A percentile compares a stretch with the other conserved stretches of the same genome.
phyloP scores from a whole-genome alignment of 495 filamentous ascomycete species.

The Symbiotaphrina buchneri region DNA sequence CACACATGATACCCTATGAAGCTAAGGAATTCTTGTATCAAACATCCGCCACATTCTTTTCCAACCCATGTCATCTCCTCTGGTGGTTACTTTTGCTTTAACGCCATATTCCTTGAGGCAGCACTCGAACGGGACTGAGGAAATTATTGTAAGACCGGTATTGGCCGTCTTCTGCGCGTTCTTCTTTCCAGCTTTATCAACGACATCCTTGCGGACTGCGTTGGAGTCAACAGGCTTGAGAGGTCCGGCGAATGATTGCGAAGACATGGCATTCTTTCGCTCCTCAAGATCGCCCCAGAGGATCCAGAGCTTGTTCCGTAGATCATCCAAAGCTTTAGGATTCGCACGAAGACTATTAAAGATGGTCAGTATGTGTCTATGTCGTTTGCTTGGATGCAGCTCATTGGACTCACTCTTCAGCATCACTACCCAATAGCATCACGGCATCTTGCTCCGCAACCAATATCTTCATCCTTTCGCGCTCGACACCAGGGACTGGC shows the following conservation, averaged over 20 bases:
- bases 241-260: neutral
- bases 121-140: constrained; percentile 28
- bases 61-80: constrained; percentile 12
- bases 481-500: constrained; percentile 2
- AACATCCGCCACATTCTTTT: constrained; percentile 28
- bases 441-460: constrained; percentile 43
- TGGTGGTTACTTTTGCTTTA: neutral
- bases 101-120: constrained; percentile 40
- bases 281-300: constrained; percentile 83
- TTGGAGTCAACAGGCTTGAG: neutral
- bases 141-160: constrained; percentile 6
- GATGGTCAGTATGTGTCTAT: constrained; percentile 2
- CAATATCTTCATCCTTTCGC: constrained; percentile 31
- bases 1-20: no score
- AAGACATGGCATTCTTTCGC: constrained; percentile 14
- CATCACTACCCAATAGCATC: constrained; percentile 38
- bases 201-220: constrained; percentile 1
- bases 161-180: neutral
- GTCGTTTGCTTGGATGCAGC: neutral
- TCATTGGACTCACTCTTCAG: constrained; percentile 32
- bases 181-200: neutral
- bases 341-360: constrained; percentile 29
- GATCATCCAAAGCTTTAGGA: constrained; percentile 15
- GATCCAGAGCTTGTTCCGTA: constrained; percentile 51
- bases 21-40: constrained; percentile 33